A percentile compares a stretch with the other conserved stretches of the same genome.
phyloP scores from a whole-genome alignment of 805 yeast species.

The Scheffersomyces lignosus region DNA sequence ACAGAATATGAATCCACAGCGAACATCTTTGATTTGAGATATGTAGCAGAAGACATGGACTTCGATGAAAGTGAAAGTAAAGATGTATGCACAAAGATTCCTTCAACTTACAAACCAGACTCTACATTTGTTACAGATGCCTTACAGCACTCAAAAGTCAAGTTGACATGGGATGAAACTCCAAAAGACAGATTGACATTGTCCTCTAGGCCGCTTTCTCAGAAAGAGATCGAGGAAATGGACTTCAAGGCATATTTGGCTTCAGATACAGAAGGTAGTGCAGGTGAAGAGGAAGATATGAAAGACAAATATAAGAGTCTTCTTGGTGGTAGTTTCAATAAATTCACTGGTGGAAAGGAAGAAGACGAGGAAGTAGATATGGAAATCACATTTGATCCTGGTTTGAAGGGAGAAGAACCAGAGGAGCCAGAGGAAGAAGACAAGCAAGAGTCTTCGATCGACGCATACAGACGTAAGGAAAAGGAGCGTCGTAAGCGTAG shows the following conservation, averaged over 20 bases:
- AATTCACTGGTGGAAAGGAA: conserved; percentile 25
- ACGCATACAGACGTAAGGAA: conserved; percentile 80
- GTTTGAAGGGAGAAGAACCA: conserved; percentile 50
- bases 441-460: conserved; percentile 71
- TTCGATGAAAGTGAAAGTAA: conserved; percentile 73
- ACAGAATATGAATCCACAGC: conserved; percentile 96
- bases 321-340: conserved; percentile 45
- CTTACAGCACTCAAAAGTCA: conserved; percentile 92
- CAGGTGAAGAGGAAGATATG: conserved; percentile 42
- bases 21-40: conserved; percentile 87
- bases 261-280: conserved; percentile 62
- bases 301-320: conserved; percentile 64
- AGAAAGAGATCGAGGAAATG: conserved; percentile 85
- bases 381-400: conserved; percentile 96
- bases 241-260: conserved; percentile 93
- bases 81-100: conserved; percentile 71
- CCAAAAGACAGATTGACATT: conserved; percentile 83
- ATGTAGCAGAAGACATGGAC: conserved; percentile 89
- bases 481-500: conserved; percentile 89
- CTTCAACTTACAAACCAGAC: conserved; percentile 76
- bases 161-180: conserved; percentile 97
- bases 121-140: conserved; percentile 87
- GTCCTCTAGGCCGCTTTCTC: conserved; percentile 79
- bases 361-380: conserved; percentile 67
- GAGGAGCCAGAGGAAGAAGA: conserved; percentile 37